Evolutionary conservation across 768 basidiomycete genomes (phyloP).

Genomic region (Dentipellis sp.): DNA sequence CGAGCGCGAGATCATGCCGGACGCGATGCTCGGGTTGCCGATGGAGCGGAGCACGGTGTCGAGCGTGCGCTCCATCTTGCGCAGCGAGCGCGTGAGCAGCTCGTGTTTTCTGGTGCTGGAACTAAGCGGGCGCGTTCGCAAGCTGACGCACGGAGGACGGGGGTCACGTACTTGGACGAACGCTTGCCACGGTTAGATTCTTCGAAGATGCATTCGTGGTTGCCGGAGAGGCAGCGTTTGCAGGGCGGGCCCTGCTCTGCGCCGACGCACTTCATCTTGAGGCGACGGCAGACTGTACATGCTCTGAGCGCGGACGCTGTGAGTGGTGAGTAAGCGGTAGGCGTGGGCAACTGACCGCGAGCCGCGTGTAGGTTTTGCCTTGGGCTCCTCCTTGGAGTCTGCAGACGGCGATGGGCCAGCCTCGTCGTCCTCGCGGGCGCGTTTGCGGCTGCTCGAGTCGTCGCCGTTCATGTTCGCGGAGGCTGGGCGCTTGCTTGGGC

Average conservation of each 20-base stretch:
- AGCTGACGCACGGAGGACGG: constrained; percentile 6
- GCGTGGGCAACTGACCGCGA: constrained; percentile 43
- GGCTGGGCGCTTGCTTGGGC: constrained; percentile 14
- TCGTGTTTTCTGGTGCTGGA: constrained; percentile 66
- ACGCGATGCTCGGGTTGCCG: constrained; percentile 70
- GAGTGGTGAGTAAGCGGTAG: constrained; percentile 6
- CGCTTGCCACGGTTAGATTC: constrained; percentile 94
- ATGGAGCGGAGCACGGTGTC: constrained; percentile 87
- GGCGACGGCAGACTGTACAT: constrained; percentile 83
- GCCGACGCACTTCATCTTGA: constrained; percentile 91
- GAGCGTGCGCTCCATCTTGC: constrained; percentile 89
- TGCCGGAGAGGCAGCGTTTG: constrained; percentile 71
- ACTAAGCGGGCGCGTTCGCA: constrained; percentile 18
- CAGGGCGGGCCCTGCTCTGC: constrained; percentile 88
- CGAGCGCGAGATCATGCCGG: constrained; percentile 75
- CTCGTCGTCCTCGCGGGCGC: constrained; percentile 45
- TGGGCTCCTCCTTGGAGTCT: constrained; percentile 40
- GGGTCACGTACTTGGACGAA: constrained; percentile 55
- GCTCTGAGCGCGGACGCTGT: constrained; percentile 40
- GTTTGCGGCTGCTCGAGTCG: constrained; percentile 30
- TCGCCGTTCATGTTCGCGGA: constrained; percentile 37
- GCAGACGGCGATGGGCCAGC: constrained; percentile 14
- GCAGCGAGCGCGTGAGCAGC: constrained; percentile 66
- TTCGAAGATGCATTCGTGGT: constrained; percentile 93
- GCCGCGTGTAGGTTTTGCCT: constrained; percentile 82